These are phyloP conservation scores for Microbotryum violaceum DNA, from an alignment of 1,284 basidiomycete species.

Conservation along the genomic window DNA sequence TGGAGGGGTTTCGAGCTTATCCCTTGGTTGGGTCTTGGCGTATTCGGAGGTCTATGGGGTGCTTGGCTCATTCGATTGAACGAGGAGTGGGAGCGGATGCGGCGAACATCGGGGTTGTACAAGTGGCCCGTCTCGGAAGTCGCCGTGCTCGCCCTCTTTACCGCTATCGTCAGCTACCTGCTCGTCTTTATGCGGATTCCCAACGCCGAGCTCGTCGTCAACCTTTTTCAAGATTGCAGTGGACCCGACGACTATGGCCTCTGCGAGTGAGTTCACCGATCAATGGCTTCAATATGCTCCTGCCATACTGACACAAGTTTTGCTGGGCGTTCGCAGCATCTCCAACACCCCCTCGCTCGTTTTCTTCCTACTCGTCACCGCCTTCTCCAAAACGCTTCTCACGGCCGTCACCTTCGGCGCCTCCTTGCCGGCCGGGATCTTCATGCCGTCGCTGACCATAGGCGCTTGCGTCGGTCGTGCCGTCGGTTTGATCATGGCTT, in stretches of 20 bases:
- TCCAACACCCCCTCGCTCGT: constrained; percentile 13
- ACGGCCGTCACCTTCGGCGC: constrained; percentile 92
- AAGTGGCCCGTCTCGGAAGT: constrained; percentile 79
- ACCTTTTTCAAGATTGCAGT: constrained; percentile 79
- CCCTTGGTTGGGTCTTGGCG: constrained; percentile 37
- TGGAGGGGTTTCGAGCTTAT: constrained; percentile 42
- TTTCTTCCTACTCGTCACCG: constrained; percentile 27
- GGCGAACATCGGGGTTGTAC: constrained; percentile 47
- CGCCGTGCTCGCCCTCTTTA: constrained; percentile 44
- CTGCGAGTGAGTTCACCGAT: constrained; percentile 48
- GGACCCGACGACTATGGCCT: constrained; percentile 58
- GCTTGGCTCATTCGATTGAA: constrained; percentile 91
- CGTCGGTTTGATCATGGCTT: constrained; percentile 75
- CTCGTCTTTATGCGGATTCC: constrained; percentile 42
- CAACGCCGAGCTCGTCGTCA: constrained; percentile 39
- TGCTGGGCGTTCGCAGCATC: background rate
- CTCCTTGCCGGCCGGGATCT: constrained; percentile 89
- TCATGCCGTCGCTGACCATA: constrained; percentile 91
- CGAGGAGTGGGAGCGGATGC: constrained; percentile 57
- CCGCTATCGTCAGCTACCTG: constrained; percentile 71
- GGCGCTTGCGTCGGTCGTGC: constrained; percentile 92
- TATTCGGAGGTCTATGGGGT: constrained; percentile 68
- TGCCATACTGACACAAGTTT: background rate
- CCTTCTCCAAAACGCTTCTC: constrained; percentile 64
- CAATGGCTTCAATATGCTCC: background rate